Evolutionary conservation across 2,329 filamentous ascomycete species (phyloP).

Genomic region (Colletotrichum salicis): DNA sequence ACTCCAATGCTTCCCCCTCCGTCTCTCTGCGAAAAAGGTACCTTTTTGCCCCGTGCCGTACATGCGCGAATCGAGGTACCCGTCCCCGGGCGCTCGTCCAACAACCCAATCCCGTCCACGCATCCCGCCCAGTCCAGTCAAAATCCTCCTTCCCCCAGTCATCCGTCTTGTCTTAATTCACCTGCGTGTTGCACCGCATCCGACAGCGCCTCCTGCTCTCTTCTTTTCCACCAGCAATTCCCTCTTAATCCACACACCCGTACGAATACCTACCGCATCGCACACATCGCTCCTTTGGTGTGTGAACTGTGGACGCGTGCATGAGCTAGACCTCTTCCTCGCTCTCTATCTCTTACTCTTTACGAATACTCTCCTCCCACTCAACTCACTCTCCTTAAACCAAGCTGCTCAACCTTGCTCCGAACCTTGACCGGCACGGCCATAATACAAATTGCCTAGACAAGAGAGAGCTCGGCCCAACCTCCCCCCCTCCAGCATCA

Average conservation of each 20-base stretch:
- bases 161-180: not conserved
- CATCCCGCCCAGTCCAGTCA: not conserved
- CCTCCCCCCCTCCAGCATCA: not conserved
- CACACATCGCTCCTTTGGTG: slow-evolving; percentile 2
- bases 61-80: no score
- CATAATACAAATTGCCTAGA: not conserved
- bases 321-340: slow-evolving; percentile 23
- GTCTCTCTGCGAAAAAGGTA: no score
- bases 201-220: not conserved
- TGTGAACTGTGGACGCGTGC: slow-evolving; percentile 14
- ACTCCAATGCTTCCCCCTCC: not conserved
- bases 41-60: no score
- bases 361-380: not conserved
- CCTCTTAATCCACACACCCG: not conserved
- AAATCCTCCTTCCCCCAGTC: not conserved
- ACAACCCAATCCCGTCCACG: not conserved
- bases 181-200: not conserved
- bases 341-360: slow-evolving; percentile 14
- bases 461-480: not conserved
- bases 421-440: not conserved
- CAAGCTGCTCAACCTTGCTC: not conserved
- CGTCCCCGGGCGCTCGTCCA: not conserved
- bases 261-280: not conserved
- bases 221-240: not conserved
- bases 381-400: slow-evolving; percentile 24